Conservation (phyloP, 176 grass and related monocot species). For the Triticum timopheevii region DNA sequence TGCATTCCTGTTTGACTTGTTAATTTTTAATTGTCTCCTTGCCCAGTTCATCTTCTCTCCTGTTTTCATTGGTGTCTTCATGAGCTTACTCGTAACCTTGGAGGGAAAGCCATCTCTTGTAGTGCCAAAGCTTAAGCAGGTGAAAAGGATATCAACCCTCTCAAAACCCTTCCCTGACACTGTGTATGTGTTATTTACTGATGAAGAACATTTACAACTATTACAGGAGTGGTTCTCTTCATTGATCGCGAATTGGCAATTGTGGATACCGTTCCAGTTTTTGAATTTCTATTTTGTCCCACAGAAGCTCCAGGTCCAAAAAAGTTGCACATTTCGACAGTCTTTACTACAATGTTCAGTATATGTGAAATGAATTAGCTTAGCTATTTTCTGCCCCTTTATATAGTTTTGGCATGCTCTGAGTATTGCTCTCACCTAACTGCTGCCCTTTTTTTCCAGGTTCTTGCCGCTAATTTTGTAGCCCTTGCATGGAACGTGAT, state of each 20-base stretch:
- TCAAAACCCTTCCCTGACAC: neutral
- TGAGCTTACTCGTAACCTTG: slow-evolving; percentile 73
- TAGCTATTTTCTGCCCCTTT: neutral
- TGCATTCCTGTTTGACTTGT: slow-evolving; percentile 11
- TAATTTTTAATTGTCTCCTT: neutral
- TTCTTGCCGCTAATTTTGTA: slow-evolving; percentile 35
- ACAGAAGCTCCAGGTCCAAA: slow-evolving; percentile 77
- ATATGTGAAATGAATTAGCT: neutral
- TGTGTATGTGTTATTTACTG: slow-evolving; percentile 1
- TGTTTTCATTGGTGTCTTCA: slow-evolving; percentile 84
- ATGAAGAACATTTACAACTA: neutral
- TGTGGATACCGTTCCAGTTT: slow-evolving; percentile 98
- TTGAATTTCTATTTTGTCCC: slow-evolving; percentile 93
- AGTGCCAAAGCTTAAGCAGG: slow-evolving; percentile 89
- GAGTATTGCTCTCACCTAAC: neutral
- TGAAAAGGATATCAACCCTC: slow-evolving; percentile 33
- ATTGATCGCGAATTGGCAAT: slow-evolving; percentile 80
- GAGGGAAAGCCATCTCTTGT: slow-evolving; percentile 79
- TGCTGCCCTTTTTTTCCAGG: neutral
- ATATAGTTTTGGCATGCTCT: neutral
- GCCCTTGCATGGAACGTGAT: slow-evolving; percentile 30
- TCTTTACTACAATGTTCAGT: neutral
- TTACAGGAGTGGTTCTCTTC: slow-evolving; percentile 80
- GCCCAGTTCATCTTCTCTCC: slow-evolving; percentile 85
- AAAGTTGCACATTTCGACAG: neutral